phyloP scores from a whole-genome alignment of 495 filamentous ascomycete species.

The Penicillium atrosanguineum region DNA sequence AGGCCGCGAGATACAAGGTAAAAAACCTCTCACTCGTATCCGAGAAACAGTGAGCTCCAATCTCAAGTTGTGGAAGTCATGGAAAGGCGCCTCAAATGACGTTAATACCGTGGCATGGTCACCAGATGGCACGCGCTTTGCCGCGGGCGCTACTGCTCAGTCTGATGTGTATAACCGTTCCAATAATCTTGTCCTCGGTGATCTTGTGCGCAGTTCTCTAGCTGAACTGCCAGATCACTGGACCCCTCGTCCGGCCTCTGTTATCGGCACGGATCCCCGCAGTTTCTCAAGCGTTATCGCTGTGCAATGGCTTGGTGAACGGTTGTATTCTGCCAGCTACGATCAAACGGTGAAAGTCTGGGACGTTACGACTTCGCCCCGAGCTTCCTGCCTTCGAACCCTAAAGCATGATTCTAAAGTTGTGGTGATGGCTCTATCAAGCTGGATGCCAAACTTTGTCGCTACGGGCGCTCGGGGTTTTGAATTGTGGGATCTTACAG shows the following conservation, averaged over 20 bases:
- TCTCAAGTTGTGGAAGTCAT: slow-evolving; percentile 37
- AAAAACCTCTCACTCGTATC: slow-evolving; percentile 13
- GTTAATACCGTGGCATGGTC: slow-evolving; percentile 49
- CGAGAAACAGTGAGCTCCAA: slow-evolving; percentile 16
- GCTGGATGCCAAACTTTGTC: slow-evolving; percentile 35
- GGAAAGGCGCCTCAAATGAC: slow-evolving; percentile 55
- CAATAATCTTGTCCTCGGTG: slow-evolving; percentile 74
- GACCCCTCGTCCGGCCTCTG: slow-evolving; percentile 55
- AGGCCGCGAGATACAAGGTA: slow-evolving; percentile 25
- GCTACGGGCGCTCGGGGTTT: slow-evolving; percentile 48
- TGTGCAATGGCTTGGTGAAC: slow-evolving; percentile 66
- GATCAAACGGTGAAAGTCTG: slow-evolving; percentile 80
- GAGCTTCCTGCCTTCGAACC: slow-evolving; percentile 41
- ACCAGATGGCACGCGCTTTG: slow-evolving; percentile 47
- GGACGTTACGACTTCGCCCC: slow-evolving; percentile 41
- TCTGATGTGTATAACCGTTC: slow-evolving; percentile 78
- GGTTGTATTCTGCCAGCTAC: slow-evolving; percentile 75
- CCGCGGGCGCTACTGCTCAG: slow-evolving; percentile 67
- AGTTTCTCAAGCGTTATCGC: slow-evolving; percentile 75
- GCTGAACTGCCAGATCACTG: slow-evolving; percentile 70
- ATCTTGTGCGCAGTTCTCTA: slow-evolving; percentile 52
- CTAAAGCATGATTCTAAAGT: slow-evolving; percentile 67
- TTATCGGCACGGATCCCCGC: slow-evolving; percentile 60
- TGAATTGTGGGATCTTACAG: slow-evolving; percentile 22
- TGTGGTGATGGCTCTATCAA: slow-evolving; percentile 64